phyloP scores from a whole-genome alignment of 371 early-diverging fungal species.

The Saksenaea vasiformis region DNA sequence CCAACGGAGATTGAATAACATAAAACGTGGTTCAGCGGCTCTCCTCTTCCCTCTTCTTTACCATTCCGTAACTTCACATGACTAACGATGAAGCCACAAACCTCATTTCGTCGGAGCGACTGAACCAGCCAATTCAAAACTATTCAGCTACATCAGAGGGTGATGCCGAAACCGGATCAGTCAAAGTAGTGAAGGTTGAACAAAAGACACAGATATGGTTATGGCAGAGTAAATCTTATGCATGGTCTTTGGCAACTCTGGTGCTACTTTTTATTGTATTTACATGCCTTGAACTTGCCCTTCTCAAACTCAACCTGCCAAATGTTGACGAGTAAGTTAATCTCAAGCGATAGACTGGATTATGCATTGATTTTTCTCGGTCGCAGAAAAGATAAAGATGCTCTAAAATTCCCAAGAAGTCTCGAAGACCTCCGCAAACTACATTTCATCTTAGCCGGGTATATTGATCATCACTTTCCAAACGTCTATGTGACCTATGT shows the following conservation, averaged over 20 bases:
- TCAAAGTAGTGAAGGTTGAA: neutral
- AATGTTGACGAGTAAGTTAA: constrained; percentile 39
- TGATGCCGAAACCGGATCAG: neutral
- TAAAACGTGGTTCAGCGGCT: neutral
- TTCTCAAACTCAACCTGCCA: constrained; percentile 41
- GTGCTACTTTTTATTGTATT: constrained; percentile 31
- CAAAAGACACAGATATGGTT: constrained; percentile 24
- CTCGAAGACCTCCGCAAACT: constrained; percentile 56
- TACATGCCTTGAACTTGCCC: constrained; percentile 32
- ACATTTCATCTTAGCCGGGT: constrained; percentile 55
- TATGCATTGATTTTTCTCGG: constrained; percentile 2
- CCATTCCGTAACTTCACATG: neutral
- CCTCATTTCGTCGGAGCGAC: constrained; percentile 13
- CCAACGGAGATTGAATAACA: neutral
- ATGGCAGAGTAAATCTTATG: constrained; percentile 46
- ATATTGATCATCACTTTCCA: constrained; percentile 59
- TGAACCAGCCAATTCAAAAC: neutral
- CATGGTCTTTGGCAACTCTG: constrained; percentile 40
- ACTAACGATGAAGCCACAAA: constrained; percentile 7
- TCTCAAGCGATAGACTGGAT: neutral
- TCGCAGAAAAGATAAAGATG: constrained; percentile 55
- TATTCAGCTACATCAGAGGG: neutral
- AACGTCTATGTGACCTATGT: constrained; percentile 58
- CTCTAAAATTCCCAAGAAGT: constrained; percentile 57
- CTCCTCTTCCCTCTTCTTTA: constrained; percentile 6